Evolutionary conservation across 2,329 filamentous ascomycete species (phyloP).

Genomic region (Boeremia exigua): DNA sequence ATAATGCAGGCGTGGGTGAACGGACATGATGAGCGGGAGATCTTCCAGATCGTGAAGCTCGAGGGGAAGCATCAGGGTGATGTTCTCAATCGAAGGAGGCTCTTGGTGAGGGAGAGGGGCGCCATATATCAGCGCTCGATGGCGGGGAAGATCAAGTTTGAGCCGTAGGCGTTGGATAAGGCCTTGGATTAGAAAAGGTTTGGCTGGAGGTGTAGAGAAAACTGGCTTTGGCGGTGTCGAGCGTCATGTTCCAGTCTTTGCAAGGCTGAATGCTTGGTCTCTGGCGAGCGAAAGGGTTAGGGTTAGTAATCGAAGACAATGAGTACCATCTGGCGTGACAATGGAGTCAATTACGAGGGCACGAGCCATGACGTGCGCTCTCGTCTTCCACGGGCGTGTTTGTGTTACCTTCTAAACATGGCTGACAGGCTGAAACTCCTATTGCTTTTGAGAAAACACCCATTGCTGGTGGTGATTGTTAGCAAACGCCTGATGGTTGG

Average conservation of each 20-base stretch:
- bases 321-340: not conserved
- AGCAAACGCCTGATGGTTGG: not conserved
- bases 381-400: not conserved
- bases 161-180: not conserved
- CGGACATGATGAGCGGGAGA: not conserved
- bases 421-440: not conserved
- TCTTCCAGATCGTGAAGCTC: not conserved
- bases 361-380: too few relatives aligned
- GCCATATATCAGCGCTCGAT: constrained; percentile 8
- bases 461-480: not conserved
- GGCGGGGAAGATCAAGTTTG: not conserved
- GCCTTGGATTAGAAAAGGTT: constrained; percentile 2
- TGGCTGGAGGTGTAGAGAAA: not conserved
- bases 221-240: too few relatives aligned
- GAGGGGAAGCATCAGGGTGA: constrained; percentile 2
- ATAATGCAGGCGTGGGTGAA: constrained; percentile 11
- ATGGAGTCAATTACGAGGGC: too few relatives aligned
- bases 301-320: too few relatives aligned
- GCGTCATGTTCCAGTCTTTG: not conserved
- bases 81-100: not conserved
- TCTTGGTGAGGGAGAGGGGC: constrained; percentile 1
- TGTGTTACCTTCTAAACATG: not conserved
- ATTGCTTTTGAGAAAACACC: not conserved
- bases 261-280: not conserved
- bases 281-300: too few relatives aligned